Base-by-base conservation (phyloP, 1,139 yeast species). In the Taphrina pruni region DNA sequence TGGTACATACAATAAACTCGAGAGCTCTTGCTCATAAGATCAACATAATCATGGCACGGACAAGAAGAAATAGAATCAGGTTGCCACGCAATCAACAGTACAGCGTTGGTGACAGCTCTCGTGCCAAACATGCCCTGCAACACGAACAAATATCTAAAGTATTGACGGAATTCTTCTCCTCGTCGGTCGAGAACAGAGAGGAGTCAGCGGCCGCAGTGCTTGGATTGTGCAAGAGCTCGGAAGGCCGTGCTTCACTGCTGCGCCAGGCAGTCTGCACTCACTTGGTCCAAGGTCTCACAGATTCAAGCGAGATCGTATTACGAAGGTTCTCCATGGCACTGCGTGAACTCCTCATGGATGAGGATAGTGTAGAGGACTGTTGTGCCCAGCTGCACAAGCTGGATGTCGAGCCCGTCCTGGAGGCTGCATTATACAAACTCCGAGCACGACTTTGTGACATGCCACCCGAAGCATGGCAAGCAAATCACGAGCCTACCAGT, bases 311-410 rank as follows among this genome's bases (percentile, higher is more conserved):
- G 69, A 96, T 91, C 74, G 85, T 90, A 65, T 87, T 88, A 17
- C 89, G 89, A 32, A 96, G 89, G 74, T 83, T 93, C 0, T 88
- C 85, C 75, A 97, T 97, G 0, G 81, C 93, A 65, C 79, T 94
- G 73, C 84, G 97, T 76, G 91, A 90, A 76, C 76, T 93, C 68
- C 88, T 88, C 3, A 82, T 90, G 65, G 96, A 91, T 41, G 76
- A 55, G 11, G 26, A 21, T 17, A 96, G 91, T 79, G 98, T 97
- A n/a, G 87, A 90, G 74, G 96, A 90, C 72, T 84, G 90, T 39
- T 86, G 92, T 50, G 84, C 85, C 41, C 86, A 85, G 77, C 78
- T 89, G 70, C 89, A 96, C 90, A 85, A 97, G 77, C 86, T 87
- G 38, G 87, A 89, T 71, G 85, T 94, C 62, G 87, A 96, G 88